These are phyloP conservation scores for Lolium rigidum DNA, from an alignment of 176 grass and related monocot genomes.

Conservation along the genomic window DNA sequence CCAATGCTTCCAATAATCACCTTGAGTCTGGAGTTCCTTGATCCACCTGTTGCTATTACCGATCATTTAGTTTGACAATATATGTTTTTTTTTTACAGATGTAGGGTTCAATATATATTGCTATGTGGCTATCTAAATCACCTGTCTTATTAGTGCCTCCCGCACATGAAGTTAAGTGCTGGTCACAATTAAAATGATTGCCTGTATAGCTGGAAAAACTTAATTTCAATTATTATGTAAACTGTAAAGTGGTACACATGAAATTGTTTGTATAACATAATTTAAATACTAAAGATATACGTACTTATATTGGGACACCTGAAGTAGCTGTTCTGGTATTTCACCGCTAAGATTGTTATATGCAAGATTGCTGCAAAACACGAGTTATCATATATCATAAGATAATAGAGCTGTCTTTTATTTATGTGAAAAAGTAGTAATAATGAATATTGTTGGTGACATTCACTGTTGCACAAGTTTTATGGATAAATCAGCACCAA, in stretches of 20 bases:
- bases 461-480: constrained; percentile 4
- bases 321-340: constrained; percentile 62
- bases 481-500: constrained; percentile 19
- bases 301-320: constrained; percentile 73
- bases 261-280: constrained; percentile 6
- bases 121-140: constrained; percentile 20
- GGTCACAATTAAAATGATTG: constrained; percentile 74
- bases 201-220: constrained; percentile 65
- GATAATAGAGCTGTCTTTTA: constrained; percentile 24
- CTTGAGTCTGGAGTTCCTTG: constrained; percentile 48
- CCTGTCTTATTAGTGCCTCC: constrained; percentile 31
- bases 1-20: constrained; percentile 59
- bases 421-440: constrained; percentile 31
- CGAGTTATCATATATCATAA: constrained; percentile 33
- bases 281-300: constrained; percentile 36
- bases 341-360: constrained; percentile 63
- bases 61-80: constrained; percentile 38
- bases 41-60: constrained; percentile 51
- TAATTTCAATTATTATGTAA: constrained; percentile 5
- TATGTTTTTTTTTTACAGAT: constrained; percentile 23
- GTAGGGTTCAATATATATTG: constrained; percentile 2
- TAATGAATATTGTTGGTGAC: constrained; percentile 7
- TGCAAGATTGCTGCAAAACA: constrained; percentile 72
- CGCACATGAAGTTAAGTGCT: constrained; percentile 42
- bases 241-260: constrained; percentile 1